Conservation (phyloP, 441 rosid species). For the Adansonia rubrostipa region DNA sequence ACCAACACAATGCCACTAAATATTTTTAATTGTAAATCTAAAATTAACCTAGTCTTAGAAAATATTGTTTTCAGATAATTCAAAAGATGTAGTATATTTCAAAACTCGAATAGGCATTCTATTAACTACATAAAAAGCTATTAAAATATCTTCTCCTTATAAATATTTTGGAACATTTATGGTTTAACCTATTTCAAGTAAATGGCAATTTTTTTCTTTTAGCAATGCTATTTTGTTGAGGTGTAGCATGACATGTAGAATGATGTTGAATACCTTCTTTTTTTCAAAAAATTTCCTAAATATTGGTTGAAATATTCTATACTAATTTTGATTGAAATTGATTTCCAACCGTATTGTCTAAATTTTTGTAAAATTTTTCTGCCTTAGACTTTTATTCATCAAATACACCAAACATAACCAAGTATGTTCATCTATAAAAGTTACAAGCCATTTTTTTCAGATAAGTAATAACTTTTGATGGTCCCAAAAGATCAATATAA, state of each 20-base stretch:
- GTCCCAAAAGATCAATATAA: neutral
- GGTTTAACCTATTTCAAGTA: neutral
- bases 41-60: no score
- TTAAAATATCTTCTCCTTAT: no score
- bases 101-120: no score
- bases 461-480: neutral
- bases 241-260: neutral
- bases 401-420: no score
- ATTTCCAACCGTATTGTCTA: neutral
- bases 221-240: neutral
- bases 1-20: no score
- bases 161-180: no score
- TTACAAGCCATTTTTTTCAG: neutral
- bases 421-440: neutral
- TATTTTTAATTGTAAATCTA: no score
- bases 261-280: neutral
- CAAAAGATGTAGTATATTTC: no score
- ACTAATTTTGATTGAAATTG: neutral
- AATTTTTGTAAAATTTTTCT: no score
- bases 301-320: neutral
- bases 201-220: neutral
- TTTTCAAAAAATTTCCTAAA: neutral
- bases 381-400: no score
- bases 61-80: no score
- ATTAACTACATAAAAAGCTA: no score